These are phyloP conservation scores for Periconia sp. DNA, from an alignment of 2,329 filamentous ascomycete genomes.

Conservation along the genomic window DNA sequence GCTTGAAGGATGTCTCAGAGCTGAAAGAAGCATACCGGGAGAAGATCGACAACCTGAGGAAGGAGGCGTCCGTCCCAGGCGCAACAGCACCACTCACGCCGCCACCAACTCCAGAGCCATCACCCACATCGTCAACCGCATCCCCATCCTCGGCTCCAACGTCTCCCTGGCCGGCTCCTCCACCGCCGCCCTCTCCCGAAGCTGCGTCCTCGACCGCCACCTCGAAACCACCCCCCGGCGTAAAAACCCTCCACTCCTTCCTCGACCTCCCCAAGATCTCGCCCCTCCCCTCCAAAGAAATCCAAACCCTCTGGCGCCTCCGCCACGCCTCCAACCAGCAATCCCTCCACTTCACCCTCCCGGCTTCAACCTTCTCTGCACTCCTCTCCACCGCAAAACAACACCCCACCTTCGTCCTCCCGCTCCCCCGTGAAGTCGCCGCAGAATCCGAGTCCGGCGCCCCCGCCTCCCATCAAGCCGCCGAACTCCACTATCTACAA, in stretches of 20 bases:
- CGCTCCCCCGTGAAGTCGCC: constrained; percentile 69
- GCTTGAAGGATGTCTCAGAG: constrained; percentile 72
- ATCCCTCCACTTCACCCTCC: constrained; percentile 84
- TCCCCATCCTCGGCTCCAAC: constrained; percentile 14
- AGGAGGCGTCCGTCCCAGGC: constrained; percentile 65
- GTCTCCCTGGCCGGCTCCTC: constrained; percentile 33
- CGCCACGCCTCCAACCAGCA: constrained; percentile 76
- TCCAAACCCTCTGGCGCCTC: constrained; percentile 88
- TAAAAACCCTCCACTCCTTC: constrained; percentile 71
- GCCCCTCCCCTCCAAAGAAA: constrained; percentile 76
- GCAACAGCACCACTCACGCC: constrained; percentile 53
- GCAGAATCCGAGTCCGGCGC: constrained; percentile 27
- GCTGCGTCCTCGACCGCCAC: constrained; percentile 11
- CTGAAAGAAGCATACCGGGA: constrained; percentile 85
- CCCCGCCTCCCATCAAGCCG: constrained; percentile 59
- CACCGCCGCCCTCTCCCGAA: constrained; percentile 34
- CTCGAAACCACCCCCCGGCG: constrained; percentile 50
- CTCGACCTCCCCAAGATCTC: constrained; percentile 82
- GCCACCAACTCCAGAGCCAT: constrained; percentile 13
- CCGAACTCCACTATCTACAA: constrained; percentile 95
- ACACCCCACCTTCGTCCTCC: constrained; percentile 89
- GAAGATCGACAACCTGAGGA: constrained; percentile 76
- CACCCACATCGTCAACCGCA: constrained; percentile 14
- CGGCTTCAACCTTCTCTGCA: constrained; percentile 72
- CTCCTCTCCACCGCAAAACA: constrained; percentile 74